A percentile compares a stretch with the other conserved stretches of the same genome.
phyloP scores from a whole-genome alignment of 805 yeast species.

The Myxozyma sirexii region DNA sequence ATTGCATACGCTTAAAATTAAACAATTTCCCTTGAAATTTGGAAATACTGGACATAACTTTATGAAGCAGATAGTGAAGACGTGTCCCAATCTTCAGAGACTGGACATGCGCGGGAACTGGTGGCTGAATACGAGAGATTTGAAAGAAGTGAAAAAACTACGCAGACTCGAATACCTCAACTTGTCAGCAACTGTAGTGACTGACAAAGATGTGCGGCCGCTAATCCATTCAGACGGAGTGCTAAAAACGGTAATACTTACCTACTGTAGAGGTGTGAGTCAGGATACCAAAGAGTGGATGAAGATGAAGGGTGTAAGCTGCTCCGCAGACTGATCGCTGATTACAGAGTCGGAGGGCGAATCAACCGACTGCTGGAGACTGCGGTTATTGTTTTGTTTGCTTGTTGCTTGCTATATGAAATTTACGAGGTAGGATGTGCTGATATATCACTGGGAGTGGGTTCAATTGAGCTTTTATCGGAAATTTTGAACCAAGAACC shows the following conservation, averaged over 20 bases:
- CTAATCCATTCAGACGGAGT: neutral
- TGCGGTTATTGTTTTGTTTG: no score
- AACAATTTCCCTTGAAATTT: slow-evolving; percentile 16
- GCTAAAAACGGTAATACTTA: slow-evolving; percentile 9
- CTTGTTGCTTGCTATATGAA: no score
- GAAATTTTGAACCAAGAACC: no score
- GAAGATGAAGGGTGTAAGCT: slow-evolving; percentile 1
- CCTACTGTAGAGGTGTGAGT: slow-evolving; percentile 20
- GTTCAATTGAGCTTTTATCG: no score
- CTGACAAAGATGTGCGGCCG: slow-evolving; percentile 17
- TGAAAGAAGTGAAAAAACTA: slow-evolving; percentile 14
- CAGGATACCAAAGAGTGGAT: slow-evolving; percentile 3
- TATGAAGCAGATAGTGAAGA: slow-evolving; percentile 17
- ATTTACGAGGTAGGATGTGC: no score
- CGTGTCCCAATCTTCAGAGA: slow-evolving; percentile 14
- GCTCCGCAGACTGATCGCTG: no score
- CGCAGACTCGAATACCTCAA: slow-evolving; percentile 8
- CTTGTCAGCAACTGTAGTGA: slow-evolving; percentile 18
- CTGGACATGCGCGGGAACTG: slow-evolving; percentile 21
- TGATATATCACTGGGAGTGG: no score
- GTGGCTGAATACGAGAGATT: slow-evolving; percentile 18
- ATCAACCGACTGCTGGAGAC: no score
- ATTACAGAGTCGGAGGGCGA: no score
- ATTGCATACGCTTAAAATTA: slow-evolving; percentile 8
- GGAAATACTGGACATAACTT: slow-evolving; percentile 21